Percentiles rank a stretch among this genome's conserved stretches.
phyloP scores from a whole-genome alignment of 2,329 filamentous ascomycete species.

The Hymenoscyphus albidus region DNA sequence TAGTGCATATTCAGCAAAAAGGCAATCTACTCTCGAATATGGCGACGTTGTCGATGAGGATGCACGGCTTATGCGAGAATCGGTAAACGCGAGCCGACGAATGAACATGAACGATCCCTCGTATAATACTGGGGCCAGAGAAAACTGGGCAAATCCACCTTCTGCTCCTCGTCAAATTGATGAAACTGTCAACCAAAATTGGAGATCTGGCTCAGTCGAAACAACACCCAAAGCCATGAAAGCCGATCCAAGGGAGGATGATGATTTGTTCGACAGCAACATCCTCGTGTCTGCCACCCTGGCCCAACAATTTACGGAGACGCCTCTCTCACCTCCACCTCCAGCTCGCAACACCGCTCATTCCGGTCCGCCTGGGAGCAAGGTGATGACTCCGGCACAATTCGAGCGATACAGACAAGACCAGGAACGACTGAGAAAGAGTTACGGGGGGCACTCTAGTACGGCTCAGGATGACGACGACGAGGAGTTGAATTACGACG shows the following conservation, averaged over 20 bases:
- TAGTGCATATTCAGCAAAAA: constrained; percentile 28
- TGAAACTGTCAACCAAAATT: constrained; percentile 20
- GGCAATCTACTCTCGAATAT: constrained; percentile 30
- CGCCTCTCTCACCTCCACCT: constrained; percentile 10
- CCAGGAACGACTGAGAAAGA: constrained; percentile 53
- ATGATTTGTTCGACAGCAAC: constrained; percentile 32
- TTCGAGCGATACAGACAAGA: constrained; percentile 79
- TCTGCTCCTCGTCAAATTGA: constrained; percentile 17
- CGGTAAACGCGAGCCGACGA: constrained; percentile 29
- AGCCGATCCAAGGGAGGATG: constrained; percentile 23
- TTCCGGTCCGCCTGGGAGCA: constrained; percentile 50
- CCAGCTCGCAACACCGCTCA: neutral
- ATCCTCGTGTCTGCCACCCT: constrained; percentile 30
- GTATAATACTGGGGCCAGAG: constrained; percentile 20
- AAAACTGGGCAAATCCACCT: constrained; percentile 30
- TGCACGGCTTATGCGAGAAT: constrained; percentile 33
- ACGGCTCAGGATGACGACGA: constrained; percentile 61
- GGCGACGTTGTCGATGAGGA: constrained; percentile 33
- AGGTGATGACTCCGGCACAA: constrained; percentile 86
- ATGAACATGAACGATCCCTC: constrained; percentile 29
- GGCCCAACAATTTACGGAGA: constrained; percentile 30
- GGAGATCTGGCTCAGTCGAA: constrained; percentile 23
- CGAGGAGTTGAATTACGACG: constrained; percentile 62
- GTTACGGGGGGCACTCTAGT: constrained; percentile 41
- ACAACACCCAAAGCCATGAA: constrained; percentile 28